phyloP scores from a whole-genome alignment of 768 basidiomycete species.

The Leccinum variicolor region DNA sequence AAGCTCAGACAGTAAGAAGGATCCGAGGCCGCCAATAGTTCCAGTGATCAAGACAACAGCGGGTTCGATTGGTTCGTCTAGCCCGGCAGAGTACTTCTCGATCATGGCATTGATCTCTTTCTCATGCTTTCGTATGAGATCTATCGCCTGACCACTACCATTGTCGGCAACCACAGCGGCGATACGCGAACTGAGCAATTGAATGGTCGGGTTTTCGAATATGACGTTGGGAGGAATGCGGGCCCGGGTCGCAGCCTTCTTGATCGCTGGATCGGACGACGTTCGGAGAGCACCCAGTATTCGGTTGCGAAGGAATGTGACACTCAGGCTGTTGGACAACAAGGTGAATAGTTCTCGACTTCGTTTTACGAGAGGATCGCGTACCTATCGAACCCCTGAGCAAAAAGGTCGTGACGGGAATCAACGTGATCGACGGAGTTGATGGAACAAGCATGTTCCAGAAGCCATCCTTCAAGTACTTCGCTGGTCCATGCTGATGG shows the following conservation, averaged over 20 bases:
- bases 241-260: conserved; percentile 16
- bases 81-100: conserved; percentile 33
- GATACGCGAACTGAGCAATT: conserved; percentile 29
- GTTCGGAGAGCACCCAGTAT: conserved; percentile 26
- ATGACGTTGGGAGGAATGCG: conserved; percentile 33
- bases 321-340: conserved; percentile 23
- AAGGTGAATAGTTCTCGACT: background rate
- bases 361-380: background rate
- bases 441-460: conserved; percentile 20
- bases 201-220: conserved; percentile 39
- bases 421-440: conserved; percentile 4
- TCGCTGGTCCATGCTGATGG: conserved; percentile 26
- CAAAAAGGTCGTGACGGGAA: conserved; percentile 24
- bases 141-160: background rate
- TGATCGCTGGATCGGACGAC: conserved; percentile 26
- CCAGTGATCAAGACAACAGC: conserved; percentile 38
- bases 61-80: conserved; percentile 9
- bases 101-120: conserved; percentile 37
- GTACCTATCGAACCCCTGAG: conserved; percentile 39
- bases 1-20: conserved; percentile 32
- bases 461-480: conserved; percentile 25
- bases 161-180: conserved; percentile 3
- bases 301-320: conserved; percentile 29
- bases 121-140: conserved; percentile 8
- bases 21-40: conserved; percentile 39